phyloP scores from a whole-genome alignment of 805 yeast genomes.

The Saccharomycopsis amapae region DNA sequence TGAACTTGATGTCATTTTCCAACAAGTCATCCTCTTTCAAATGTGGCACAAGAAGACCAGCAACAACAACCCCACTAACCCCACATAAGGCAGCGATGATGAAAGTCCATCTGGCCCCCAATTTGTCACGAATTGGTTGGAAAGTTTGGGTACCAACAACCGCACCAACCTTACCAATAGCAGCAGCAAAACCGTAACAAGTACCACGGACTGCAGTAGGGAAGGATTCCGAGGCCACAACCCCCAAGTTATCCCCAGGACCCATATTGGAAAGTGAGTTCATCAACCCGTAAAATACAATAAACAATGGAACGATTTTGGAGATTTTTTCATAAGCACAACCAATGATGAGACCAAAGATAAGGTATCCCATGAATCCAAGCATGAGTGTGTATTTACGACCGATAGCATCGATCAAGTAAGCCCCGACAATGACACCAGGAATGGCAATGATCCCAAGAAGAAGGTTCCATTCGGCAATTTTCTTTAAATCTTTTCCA shows the following conservation, averaged over 20 bases:
- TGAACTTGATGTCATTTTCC: slow-evolving; percentile 56
- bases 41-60: slow-evolving; percentile 61
- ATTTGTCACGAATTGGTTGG: slow-evolving; percentile 54
- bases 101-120: slow-evolving; percentile 70
- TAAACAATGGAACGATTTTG: slow-evolving; percentile 54
- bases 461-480: slow-evolving; percentile 69
- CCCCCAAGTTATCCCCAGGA: slow-evolving; percentile 72
- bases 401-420: slow-evolving; percentile 55
- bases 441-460: slow-evolving; percentile 63
- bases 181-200: slow-evolving; percentile 68
- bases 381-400: slow-evolving; percentile 63
- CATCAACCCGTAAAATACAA: slow-evolving; percentile 68
- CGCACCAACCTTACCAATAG: slow-evolving; percentile 81
- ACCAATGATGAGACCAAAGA: slow-evolving; percentile 67
- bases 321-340: slow-evolving; percentile 50
- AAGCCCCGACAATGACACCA: slow-evolving; percentile 67
- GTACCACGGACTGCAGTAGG: slow-evolving; percentile 78
- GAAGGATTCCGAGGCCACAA: slow-evolving; percentile 56
- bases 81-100: slow-evolving; percentile 75
- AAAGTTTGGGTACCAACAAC: slow-evolving; percentile 71
- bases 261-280: slow-evolving; percentile 67
- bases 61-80: slow-evolving; percentile 50
- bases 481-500: slow-evolving; percentile 38
- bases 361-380: slow-evolving; percentile 65
- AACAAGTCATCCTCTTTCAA: slow-evolving; percentile 61